phyloP scores from a whole-genome alignment of 2,329 filamentous ascomycete species.

The Emergomyces pasteurianus region DNA sequence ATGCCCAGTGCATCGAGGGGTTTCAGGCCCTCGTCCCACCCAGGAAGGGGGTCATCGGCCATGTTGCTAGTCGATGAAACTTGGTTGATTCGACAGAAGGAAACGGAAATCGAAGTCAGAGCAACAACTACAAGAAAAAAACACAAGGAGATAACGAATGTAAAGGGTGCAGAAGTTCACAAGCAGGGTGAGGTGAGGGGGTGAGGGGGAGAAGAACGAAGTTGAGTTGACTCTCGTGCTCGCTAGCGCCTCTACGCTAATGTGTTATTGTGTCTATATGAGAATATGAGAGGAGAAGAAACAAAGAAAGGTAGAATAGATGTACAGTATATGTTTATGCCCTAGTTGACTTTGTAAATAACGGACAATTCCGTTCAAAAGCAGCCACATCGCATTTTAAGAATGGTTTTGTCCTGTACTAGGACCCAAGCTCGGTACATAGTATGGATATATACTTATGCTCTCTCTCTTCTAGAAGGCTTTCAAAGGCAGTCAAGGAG shows the following conservation, averaged over 20 bases:
- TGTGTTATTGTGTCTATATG: not conserved
- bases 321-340: too few relatives aligned
- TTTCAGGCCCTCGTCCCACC: not conserved
- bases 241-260: not conserved
- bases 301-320: not conserved
- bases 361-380: not conserved
- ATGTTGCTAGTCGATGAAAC: not conserved
- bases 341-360: too few relatives aligned
- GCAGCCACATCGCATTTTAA: not conserved
- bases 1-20: slow-evolving; percentile 15
- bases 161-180: not conserved
- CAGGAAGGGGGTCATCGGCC: not conserved
- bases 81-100: not conserved
- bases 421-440: not conserved
- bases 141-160: not conserved
- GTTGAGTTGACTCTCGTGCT: not conserved
- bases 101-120: not conserved
- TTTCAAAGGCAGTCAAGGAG: not conserved
- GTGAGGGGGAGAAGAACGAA: not conserved
- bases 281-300: not conserved
- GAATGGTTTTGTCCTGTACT: not conserved
- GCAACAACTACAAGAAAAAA: not conserved
- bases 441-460: not conserved
- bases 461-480: not conserved
- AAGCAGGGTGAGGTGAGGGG: not conserved